A percentile compares a stretch with the other conserved stretches of the same genome.
phyloP scores from a whole-genome alignment of 441 rosid species.

The Euphorbia schlechtendalii region DNA sequence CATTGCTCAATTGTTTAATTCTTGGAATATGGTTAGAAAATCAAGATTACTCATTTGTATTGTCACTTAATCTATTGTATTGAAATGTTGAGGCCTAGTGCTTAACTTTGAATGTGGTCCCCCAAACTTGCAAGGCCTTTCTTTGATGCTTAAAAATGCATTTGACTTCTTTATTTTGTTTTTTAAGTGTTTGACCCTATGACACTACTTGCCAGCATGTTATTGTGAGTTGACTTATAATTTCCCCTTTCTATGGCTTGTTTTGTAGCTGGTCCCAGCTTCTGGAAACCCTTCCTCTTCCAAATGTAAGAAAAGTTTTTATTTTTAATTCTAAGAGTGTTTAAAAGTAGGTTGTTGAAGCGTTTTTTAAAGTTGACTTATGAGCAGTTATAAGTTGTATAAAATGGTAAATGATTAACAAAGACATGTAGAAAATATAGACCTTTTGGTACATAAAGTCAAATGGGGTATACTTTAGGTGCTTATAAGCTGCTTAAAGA shows the following conservation, averaged over 20 bases:
- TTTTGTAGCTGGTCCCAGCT: conserved; percentile 72
- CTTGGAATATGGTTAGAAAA: conserved; percentile 15
- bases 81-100: conserved; percentile 10
- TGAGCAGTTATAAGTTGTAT: too few relatives aligned
- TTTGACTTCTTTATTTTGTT: neutral
- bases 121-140: conserved; percentile 12
- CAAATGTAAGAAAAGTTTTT: conserved; percentile 45
- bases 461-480: too few relatives aligned
- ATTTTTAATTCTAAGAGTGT: too few relatives aligned
- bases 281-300: conserved; percentile 73
- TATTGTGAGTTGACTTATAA: conserved; percentile 17
- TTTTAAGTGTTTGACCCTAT: conserved; percentile 2
- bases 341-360: too few relatives aligned
- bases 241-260: conserved; percentile 17
- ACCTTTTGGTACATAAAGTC: too few relatives aligned
- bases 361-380: too few relatives aligned
- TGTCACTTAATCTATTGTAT: conserved; percentile 13
- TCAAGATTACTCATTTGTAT: conserved; percentile 10
- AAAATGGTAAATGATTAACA: too few relatives aligned
- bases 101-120: conserved; percentile 25
- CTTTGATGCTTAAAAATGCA: conserved; percentile 10
- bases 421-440: too few relatives aligned
- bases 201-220: neutral
- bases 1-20: conserved; percentile 9
- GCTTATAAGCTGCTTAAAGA: too few relatives aligned